Base-by-base conservation (phyloP, 768 basidiomycete species). In the Chalciporus chontae region DNA sequence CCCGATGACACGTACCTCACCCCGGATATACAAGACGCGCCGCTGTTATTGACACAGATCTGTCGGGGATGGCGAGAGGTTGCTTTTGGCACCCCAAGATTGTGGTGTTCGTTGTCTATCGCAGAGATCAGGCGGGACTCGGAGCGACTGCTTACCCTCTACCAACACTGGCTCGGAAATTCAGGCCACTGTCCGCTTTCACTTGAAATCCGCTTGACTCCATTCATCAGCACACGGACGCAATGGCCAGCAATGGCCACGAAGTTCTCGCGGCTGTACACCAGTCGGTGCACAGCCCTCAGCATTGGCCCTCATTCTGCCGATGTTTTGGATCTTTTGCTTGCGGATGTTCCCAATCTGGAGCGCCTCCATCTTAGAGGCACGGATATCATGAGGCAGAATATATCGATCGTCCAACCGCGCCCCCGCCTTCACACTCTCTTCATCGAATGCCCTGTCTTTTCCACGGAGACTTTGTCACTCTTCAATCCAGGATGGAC, bases 81-180 rank as follows among this genome's bases (percentile, higher is more conserved):
- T 13, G 71, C 64, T 18, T 43, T 65, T 9, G 59, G 61, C 5
- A 73, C 72, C 0, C 75, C 79, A 6, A 68, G 65, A 44, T 60
- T 81, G 23, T 81, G 79, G 79, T 71, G 73, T 11, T 69, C 73
- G 1, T 74, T 81, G 7, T 59, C 41, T n/a, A 39, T 65, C 32
- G 43, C 45, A 11, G 32, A 49, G 19, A 42, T 37, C 2, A 39
- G 31, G 9, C 32, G 21, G 34, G 41, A 40, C 8, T 47, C 48
- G 34, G 51, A 47, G 39, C 56, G 39, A 32, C 27, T 43, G 34
- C 4, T 21, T 21, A 2, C 21, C 21, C 21, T 21, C 27, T 36
- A 61, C 32, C 45, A 45, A 29, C 27, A 10, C 18, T 59, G 58
- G 58, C 50, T 59, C 18, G 52, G 58, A 7, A 52, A 61, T 14